phyloP scores from a whole-genome alignment of 345 rosid species.

The Melaleuca quinquenervia region DNA sequence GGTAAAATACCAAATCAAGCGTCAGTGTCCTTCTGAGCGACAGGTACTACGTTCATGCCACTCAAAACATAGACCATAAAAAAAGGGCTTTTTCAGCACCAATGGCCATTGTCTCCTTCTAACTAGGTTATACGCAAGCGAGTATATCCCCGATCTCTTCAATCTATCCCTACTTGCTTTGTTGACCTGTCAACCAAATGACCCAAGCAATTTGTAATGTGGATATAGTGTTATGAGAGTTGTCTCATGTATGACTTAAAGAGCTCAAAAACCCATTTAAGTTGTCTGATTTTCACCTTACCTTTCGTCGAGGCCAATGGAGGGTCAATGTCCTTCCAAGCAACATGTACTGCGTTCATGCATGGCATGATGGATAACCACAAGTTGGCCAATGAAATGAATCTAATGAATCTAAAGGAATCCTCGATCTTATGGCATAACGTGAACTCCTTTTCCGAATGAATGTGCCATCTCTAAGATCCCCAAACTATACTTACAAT shows the following conservation, averaged over 20 bases:
- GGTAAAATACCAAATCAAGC: background rate
- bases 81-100: background rate
- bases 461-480: background rate
- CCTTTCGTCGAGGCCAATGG: background rate
- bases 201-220: background rate
- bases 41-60: background rate
- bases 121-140: background rate
- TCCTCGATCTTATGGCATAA: background rate
- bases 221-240: background rate
- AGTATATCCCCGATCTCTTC: background rate
- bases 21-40: background rate
- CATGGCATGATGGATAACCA: too few relatives aligned
- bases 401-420: too few relatives aligned
- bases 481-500: background rate
- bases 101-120: background rate
- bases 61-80: background rate
- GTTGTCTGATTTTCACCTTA: too few relatives aligned
- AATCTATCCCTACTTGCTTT: background rate
- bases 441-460: background rate
- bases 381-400: too few relatives aligned
- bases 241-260: background rate
- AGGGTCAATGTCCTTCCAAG: background rate
- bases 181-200: background rate
- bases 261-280: too few relatives aligned
- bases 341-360: background rate